A percentile compares a stretch with the other conserved stretches of the same genome.
phyloP scores from a whole-genome alignment of 441 rosid genomes.

The Cnidoscolus chayamansa region DNA sequence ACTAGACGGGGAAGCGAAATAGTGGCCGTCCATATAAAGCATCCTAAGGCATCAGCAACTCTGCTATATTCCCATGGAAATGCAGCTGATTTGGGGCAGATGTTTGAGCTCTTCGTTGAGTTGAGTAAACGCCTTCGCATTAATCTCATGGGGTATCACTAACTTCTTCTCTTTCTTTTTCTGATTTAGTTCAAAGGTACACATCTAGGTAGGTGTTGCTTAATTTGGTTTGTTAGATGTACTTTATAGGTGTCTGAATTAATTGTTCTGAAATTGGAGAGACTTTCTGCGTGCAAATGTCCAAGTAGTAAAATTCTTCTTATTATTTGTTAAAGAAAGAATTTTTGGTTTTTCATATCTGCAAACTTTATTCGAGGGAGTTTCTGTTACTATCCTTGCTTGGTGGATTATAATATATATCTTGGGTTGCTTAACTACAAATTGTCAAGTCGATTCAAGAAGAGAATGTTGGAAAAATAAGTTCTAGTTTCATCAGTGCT shows the following conservation, averaged over 20 bases:
- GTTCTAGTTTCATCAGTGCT: not conserved
- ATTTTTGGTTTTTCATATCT: not conserved
- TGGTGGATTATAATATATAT: not conserved
- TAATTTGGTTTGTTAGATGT: too few relatives aligned
- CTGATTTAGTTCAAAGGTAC: too few relatives aligned
- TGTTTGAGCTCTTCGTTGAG: conserved; percentile 76
- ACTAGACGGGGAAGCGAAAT: conserved; percentile 81
- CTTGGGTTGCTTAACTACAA: not conserved
- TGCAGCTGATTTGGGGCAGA: conserved; percentile 95
- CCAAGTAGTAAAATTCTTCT: too few relatives aligned
- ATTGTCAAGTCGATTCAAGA: conserved; percentile 3
- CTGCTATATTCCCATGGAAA: conserved; percentile 86
- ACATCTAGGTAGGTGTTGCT: too few relatives aligned
- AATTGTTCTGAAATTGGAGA: not conserved
- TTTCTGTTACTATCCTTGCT: not conserved
- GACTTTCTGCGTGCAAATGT: not conserved
- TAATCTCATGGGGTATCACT: conserved; percentile 76
- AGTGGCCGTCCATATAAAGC: conserved; percentile 72
- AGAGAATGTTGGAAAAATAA: not conserved
- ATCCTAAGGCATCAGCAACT: conserved; percentile 65
- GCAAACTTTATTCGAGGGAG: not conserved
- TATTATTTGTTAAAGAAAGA: not conserved
- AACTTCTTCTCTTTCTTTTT: not conserved
- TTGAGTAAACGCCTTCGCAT: conserved; percentile 78
- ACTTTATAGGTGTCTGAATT: too few relatives aligned